Evolutionary conservation across 2,329 filamentous ascomycete genomes (phyloP).

Genomic region (Parafenestella ontariensis): DNA sequence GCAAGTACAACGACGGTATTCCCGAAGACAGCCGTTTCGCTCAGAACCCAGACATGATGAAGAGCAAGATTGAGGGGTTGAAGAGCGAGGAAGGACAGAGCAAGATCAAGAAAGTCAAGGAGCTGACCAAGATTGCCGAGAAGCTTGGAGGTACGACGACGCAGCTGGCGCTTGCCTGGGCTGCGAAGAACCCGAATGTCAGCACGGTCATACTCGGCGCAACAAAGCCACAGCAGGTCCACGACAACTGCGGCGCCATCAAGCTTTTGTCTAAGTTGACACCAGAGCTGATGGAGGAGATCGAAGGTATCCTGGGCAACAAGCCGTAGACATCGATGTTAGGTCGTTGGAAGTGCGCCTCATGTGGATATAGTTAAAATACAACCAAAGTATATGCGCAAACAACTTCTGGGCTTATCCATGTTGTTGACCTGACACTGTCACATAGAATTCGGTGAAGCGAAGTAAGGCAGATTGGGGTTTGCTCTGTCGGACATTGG

Average conservation of each 20-base stretch:
- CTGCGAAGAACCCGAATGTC: conserved; percentile 64
- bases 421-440: too few relatives aligned
- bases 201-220: conserved; percentile 64
- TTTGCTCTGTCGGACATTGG: background rate
- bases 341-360: background rate
- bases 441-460: too few relatives aligned
- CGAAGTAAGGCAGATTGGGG: background rate
- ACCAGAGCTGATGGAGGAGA: conserved; percentile 49
- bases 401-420: too few relatives aligned
- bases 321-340: conserved; percentile 40
- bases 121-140: conserved; percentile 59
- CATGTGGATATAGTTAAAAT: background rate
- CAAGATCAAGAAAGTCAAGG: conserved; percentile 66
- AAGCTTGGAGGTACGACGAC: conserved; percentile 56
- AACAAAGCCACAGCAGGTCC: conserved; percentile 58
- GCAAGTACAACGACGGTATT: conserved; percentile 70
- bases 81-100: conserved; percentile 58
- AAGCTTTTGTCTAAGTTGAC: conserved; percentile 52
- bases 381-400: background rate
- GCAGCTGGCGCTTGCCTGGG: conserved; percentile 66
- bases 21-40: conserved; percentile 67
- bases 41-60: conserved; percentile 65
- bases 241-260: conserved; percentile 58
- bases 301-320: conserved; percentile 49
- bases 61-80: conserved; percentile 61